Conservation (phyloP, 139 green algal species). For the Micromonas pusilla region DNA sequence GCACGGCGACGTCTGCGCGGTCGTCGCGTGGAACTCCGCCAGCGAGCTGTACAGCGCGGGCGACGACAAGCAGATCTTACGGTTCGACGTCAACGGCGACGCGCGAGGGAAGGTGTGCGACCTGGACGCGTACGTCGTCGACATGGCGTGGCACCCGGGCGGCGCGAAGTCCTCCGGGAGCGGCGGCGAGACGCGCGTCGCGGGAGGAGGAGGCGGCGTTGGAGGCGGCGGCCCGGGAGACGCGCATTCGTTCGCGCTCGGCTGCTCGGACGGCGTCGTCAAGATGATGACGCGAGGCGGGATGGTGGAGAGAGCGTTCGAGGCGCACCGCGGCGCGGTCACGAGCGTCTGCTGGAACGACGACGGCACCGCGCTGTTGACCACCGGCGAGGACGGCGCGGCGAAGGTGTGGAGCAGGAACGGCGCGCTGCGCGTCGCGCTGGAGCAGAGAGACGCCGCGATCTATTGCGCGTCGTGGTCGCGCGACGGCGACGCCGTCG, state of each 20-base stretch:
- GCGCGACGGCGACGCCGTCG: constrained; percentile 51
- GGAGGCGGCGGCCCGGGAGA: constrained; percentile 40
- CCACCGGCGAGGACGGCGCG: constrained; percentile 65
- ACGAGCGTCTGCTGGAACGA: constrained; percentile 60
- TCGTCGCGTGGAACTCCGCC: constrained; percentile 48
- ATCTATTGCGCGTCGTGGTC: constrained; percentile 62
- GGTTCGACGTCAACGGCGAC: constrained; percentile 52
- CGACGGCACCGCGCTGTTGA: constrained; percentile 65
- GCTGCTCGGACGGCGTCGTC: constrained; percentile 60
- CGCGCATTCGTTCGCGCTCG: constrained; percentile 52
- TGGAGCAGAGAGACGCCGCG: constrained; percentile 48
- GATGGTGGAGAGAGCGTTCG: constrained; percentile 55
- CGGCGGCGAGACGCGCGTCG: too few species aligned
- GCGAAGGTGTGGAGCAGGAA: constrained; percentile 70
- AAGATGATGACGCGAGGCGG: constrained; percentile 55
- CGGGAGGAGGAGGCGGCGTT: too few species aligned
- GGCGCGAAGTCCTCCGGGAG: constrained; percentile 43
- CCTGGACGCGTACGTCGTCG: constrained; percentile 52
- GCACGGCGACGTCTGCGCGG: constrained; percentile 45
- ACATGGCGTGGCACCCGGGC: constrained; percentile 56
- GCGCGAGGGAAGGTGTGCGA: constrained; percentile 43
- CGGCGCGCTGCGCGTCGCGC: constrained; percentile 67
- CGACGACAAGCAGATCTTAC: constrained; percentile 56
- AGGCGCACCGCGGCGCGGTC: constrained; percentile 62
- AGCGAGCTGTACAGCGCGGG: constrained; percentile 47